phyloP scores from a whole-genome alignment of 2,329 filamentous ascomycete genomes.

The Nigrospora sphaerica region DNA sequence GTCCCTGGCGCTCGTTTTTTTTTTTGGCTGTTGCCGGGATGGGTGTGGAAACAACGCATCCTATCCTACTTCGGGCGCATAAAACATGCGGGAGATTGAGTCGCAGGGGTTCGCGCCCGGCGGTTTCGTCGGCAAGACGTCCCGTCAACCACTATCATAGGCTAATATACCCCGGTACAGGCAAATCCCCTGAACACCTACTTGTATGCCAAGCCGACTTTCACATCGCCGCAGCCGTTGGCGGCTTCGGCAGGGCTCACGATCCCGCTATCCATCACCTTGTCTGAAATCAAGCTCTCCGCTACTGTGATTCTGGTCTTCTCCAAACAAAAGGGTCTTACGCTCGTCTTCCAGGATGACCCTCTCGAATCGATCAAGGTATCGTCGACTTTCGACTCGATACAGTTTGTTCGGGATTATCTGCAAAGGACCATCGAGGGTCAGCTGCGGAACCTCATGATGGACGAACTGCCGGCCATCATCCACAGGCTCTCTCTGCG shows the following conservation, averaged over 20 bases:
- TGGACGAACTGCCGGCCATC: slow-evolving; percentile 95
- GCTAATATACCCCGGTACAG: slow-evolving; percentile 46
- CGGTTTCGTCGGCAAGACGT: too few species aligned
- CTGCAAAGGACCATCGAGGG: slow-evolving; percentile 92
- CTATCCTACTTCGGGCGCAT: too few species aligned
- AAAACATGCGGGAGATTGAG: slow-evolving; percentile 12
- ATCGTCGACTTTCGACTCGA: slow-evolving; percentile 97
- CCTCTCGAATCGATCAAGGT: slow-evolving; percentile 96
- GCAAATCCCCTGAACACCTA: slow-evolving; percentile 97
- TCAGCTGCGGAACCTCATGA: slow-evolving; percentile 87
- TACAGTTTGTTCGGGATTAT: slow-evolving; percentile 96
- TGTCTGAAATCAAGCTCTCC: slow-evolving; percentile 91
- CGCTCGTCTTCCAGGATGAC: slow-evolving; percentile 95
- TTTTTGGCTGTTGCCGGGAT: too few species aligned
- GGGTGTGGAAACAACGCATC: too few species aligned
- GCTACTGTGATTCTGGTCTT: slow-evolving; percentile 98
- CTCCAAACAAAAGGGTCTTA: slow-evolving; percentile 93
- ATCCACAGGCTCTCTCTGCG: slow-evolving; percentile 87
- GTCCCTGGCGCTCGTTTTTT: too few species aligned
- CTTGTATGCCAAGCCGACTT: slow-evolving; percentile 81
- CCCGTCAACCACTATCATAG: slow-evolving; percentile 20
- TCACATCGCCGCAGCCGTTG: slow-evolving; percentile 86
- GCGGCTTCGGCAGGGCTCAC: slow-evolving; percentile 88
- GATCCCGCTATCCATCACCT: slow-evolving; percentile 92
- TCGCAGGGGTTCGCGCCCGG: slow-evolving; percentile 19